phyloP scores from a whole-genome alignment of 768 basidiomycete species.

The Mycena polygramma region DNA sequence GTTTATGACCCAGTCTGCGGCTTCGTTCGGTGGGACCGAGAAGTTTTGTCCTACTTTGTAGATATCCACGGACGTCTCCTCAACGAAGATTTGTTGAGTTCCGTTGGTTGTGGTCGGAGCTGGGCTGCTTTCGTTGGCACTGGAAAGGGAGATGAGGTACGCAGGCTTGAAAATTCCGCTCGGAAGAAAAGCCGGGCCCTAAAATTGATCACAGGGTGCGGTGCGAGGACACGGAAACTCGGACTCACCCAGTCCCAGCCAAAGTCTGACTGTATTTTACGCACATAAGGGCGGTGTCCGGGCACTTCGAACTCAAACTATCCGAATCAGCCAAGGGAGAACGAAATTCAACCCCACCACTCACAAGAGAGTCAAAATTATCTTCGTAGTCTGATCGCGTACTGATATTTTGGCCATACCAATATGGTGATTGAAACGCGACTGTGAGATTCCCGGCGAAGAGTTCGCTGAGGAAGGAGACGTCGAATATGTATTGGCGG shows the following conservation, averaged over 20 bases:
- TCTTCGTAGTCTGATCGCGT: constrained; percentile 62
- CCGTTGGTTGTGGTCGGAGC: constrained; percentile 43
- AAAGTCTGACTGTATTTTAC: constrained; percentile 67
- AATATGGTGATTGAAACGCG: constrained; percentile 65
- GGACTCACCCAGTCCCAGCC: constrained; percentile 71
- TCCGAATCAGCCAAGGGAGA: not conserved
- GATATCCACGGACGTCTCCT: constrained; percentile 68
- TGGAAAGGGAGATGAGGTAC: constrained; percentile 60
- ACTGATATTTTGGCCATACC: constrained; percentile 69
- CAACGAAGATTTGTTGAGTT: constrained; percentile 56
- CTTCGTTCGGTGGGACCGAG: constrained; percentile 58
- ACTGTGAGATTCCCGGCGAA: constrained; percentile 58
- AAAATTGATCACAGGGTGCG: not conserved
- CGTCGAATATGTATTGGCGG: constrained; percentile 66
- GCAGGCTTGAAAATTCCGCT: constrained; percentile 69
- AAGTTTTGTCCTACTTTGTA: constrained; percentile 65
- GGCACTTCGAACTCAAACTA: constrained; percentile 63
- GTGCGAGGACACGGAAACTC: not conserved
- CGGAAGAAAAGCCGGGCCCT: constrained; percentile 72
- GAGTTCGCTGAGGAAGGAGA: constrained; percentile 55
- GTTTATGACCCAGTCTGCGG: constrained; percentile 68
- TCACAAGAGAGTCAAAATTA: constrained; percentile 51
- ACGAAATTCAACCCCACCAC: constrained; percentile 16
- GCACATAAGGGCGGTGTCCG: constrained; percentile 60
- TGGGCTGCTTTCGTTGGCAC: constrained; percentile 38